Percentiles rank a stretch among this genome's conserved stretches.
Evolutionary conservation across 1,284 basidiomycete species (phyloP).

Genomic region (Sporisorium graminicola): DNA sequence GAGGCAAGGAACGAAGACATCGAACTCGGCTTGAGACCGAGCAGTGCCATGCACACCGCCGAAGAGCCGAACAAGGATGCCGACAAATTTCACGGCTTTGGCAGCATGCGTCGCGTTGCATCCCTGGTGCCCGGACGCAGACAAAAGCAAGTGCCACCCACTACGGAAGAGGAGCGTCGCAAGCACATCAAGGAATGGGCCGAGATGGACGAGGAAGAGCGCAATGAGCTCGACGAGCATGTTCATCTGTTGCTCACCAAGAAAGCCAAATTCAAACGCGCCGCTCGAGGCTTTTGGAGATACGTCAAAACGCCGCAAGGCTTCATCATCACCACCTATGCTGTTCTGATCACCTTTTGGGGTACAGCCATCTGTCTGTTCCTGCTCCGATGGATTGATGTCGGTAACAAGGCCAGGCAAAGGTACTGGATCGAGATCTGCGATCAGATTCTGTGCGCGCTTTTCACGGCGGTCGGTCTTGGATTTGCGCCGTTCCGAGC

Average conservation of each 20-base stretch:
- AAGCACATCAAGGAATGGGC: slow-evolving; percentile 62
- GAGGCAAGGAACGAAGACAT: slow-evolving; percentile 28
- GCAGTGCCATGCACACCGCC: background rate
- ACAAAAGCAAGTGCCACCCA: slow-evolving; percentile 31
- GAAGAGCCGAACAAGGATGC: slow-evolving; percentile 3
- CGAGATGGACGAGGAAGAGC: slow-evolving; percentile 65
- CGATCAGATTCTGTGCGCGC: slow-evolving; percentile 67
- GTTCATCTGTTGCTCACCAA: slow-evolving; percentile 81
- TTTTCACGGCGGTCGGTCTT: slow-evolving; percentile 64
- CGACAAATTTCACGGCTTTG: slow-evolving; percentile 11
- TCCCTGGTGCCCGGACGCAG: slow-evolving; percentile 25
- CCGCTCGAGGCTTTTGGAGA: slow-evolving; percentile 55
- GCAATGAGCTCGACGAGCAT: slow-evolving; percentile 77
- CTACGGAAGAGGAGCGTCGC: slow-evolving; percentile 49
- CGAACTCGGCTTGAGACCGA: slow-evolving; percentile 30
- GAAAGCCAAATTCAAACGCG: slow-evolving; percentile 73
- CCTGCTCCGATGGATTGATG: slow-evolving; percentile 60
- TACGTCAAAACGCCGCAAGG: slow-evolving; percentile 66
- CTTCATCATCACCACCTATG: slow-evolving; percentile 66
- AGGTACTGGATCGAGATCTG: slow-evolving; percentile 68
- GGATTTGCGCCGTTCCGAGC: slow-evolving; percentile 67
- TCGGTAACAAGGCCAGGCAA: slow-evolving; percentile 34
- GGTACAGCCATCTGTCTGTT: slow-evolving; percentile 66
- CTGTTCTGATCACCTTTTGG: slow-evolving; percentile 63
- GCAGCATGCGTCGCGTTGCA: slow-evolving; percentile 32